A percentile compares a stretch with the other conserved stretches of the same genome.
Conservation (phyloP, 176 grass and related monocot species). For the Thinopyrum elongatum region DNA sequence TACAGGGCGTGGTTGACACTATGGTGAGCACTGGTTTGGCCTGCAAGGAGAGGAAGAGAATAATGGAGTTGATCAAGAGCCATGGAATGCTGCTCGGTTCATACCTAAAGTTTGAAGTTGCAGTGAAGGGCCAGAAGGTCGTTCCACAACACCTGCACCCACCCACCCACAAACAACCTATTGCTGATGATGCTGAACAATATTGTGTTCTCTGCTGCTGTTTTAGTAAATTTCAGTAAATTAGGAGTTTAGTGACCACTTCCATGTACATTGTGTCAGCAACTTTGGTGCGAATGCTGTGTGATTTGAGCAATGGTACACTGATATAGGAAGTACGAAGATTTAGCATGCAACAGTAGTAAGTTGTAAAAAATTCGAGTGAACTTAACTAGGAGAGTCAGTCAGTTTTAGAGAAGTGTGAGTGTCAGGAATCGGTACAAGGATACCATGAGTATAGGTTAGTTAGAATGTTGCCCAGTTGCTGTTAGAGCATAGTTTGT, state of each 20-base stretch:
- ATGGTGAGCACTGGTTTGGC: constrained; percentile 34
- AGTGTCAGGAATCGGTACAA: not conserved
- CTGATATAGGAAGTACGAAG: not conserved
- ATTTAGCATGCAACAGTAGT: not conserved
- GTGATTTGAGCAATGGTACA: no score
- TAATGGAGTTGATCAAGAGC: constrained; percentile 47
- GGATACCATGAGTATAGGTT: not conserved
- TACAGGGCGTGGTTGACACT: constrained; percentile 13
- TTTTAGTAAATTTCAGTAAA: no score
- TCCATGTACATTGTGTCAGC: no score
- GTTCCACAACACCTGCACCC: no score
- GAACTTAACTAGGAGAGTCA: not conserved
- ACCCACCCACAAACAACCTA: no score
- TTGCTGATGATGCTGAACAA: no score
- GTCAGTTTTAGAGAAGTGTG: not conserved
- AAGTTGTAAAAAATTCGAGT: not conserved
- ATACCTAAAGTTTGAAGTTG: constrained; percentile 62
- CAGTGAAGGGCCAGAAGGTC: constrained; percentile 53
- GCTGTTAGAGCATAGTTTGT: not conserved
- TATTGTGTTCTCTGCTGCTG: no score
- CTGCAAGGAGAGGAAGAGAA: constrained; percentile 58
- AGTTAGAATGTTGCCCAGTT: not conserved
- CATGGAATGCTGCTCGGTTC: constrained; percentile 51
- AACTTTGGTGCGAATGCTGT: no score
- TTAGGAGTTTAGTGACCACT: no score